Base-by-base conservation (phyloP, 1,284 basidiomycete species). In the Trametes sp. region DNA sequence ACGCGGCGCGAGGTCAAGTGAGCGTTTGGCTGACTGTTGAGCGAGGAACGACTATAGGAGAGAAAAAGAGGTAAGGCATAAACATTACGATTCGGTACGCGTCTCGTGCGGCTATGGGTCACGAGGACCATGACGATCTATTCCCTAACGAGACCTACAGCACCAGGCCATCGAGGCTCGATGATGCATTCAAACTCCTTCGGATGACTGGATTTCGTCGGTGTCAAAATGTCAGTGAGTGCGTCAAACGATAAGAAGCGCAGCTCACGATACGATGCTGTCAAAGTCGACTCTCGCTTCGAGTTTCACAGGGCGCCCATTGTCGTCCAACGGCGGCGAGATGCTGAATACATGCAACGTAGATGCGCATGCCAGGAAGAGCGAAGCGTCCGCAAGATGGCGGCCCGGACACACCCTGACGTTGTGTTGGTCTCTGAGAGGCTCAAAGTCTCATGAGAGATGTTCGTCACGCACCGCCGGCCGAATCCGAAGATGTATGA, bases 361-460 rank as follows among this genome's bases (percentile, higher is more conserved):
- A 10, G 48, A 50, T 21, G 62, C 56, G 31, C 50, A 61, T 19
- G 61, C 36, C 8, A 64, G 44, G 49, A 56, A 61, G 16, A 66
- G 28, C 9, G 65, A 54, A 11, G 51, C 44, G 6, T 66, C 62
- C 2, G 65, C 65, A 13, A 66, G 59, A 24, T 59, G 50, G 16
- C 53, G 52, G 14, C 65, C 65, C 2, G 65, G 65, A 26, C 65
- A 66, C 14, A 63, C 56, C 33, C 65, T 66, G 28, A 7, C 19
- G 16, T 3, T 2, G 7, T 14, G 26, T 44, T 21, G 44, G 52
- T 7, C 11, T 41, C 24, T 4, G 23, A 23, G n/a, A n/a, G n/a
- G n/a, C n/a, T n/a, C n/a, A n/a, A n/a, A n/a, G n/a, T n/a, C n/a
- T n/a, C n/a, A n/a, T n/a, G n/a, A n/a, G n/a, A n/a, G n/a, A 23